Base-by-base conservation (phyloP, 2,329 filamentous ascomycete species). In the Microdochium nivale region DNA sequence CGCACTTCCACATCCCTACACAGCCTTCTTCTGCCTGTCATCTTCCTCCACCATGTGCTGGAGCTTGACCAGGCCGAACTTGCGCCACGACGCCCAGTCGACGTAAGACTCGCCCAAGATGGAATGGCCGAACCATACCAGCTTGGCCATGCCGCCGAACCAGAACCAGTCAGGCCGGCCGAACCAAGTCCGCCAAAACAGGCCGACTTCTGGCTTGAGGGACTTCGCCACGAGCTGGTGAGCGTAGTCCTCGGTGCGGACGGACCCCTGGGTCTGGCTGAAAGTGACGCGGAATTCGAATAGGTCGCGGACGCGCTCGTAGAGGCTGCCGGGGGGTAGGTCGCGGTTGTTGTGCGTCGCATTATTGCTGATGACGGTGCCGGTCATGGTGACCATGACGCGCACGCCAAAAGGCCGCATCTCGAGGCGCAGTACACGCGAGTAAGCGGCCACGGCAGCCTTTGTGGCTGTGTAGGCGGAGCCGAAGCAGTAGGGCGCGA, bases 341-440 rank as follows among this genome's bases (percentile, higher is more conserved):
- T 55, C 53, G 52, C 73, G 70, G 54, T 71, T 64, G 1, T 60
- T 59, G 40, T 70, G 69, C 56, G 62, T 66, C 5, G 74, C 72
- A 50, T 77, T 78, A 62, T 78, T 74, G 58, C 73, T 77, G 43
- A 65, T 65, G 13, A 81, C 76, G 2, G 76, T 78, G 24, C 78
- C 78, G 0, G 76, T 74, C 67, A 80, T 73, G 59, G 74, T 74
- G 19, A 79, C 72, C 72, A 80, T 80, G 62, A 81, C 78, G 55
- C 78, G 74, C 10, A 81, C 77, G 57, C 70, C 70, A 47, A 80
- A 75, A 1, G 77, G 78, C 46, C 69, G 68, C 40, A 82, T 68
- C 57, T 82, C 79, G 49, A 77, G 64, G 24, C 79, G 75, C 27
- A 81, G 65, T 0, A 71, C 73, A 53, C 77, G 76, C 47, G 76